Base-by-base conservation (phyloP, 2,329 filamentous ascomycete genomes). In the Leptosphaerulina australis region DNA sequence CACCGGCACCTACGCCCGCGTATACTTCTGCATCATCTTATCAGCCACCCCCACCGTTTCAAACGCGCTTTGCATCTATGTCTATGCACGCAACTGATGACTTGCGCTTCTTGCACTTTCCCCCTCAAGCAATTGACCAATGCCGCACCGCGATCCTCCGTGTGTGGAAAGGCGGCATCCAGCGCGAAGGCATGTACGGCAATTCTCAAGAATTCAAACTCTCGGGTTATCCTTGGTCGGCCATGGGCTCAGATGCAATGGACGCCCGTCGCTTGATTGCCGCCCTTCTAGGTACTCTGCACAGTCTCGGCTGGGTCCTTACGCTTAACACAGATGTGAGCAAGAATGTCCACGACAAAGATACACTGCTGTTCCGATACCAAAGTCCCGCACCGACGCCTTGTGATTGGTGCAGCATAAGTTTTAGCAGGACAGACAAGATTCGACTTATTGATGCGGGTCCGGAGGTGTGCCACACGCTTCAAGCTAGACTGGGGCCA, bases 391-490 rank as follows among this genome's bases (percentile, higher is more conserved):
- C 67, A 0, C 74, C 73, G 0, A 67, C 69, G 7, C 57, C 52
- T 5, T 71, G 69, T 40, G 70, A 74, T 11, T 76, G 73, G 72
- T 68, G 70, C 11, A 55, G 64, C 29, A 68, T 77, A 22, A 67
- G 63, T 3, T 77, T 76, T 53, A 55, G 50, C 14, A 55, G 50
- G 15, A 30, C 21, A 9, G 51, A 62, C 45, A 50, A 66, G 11
- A 44, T 76, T 15, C 64, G 68, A 6, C 59, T 76, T 4, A 66
- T 75, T 21, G 73, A 73, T 41, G 56, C 40, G 8, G 41, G 55
- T 5, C 30, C 46, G 2, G 53, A 58, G 29, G 21, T 61, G 14
- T 50, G 51, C 18, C 31, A 51, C 12, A 14, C 37, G 10, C 38
- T 63, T 14, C 44, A 51, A 2, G 31, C 40, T 8, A 53, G 46